These are phyloP conservation scores for Fusarium falciforme DNA, from an alignment of 2,329 filamentous ascomycete genomes.

Conservation along the genomic window DNA sequence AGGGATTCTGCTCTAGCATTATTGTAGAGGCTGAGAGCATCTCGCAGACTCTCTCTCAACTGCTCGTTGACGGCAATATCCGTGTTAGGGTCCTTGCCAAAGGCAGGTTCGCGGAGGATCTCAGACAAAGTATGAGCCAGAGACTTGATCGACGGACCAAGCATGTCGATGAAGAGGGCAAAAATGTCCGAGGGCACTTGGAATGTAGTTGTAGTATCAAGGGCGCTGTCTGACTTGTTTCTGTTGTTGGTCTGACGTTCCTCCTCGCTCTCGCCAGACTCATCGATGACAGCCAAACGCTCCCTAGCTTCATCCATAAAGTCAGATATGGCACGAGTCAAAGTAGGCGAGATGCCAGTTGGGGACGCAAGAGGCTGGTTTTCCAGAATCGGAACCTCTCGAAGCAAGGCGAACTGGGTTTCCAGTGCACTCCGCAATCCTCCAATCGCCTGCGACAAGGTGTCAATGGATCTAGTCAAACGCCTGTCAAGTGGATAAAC, in stretches of 20 bases:
- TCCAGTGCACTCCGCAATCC: conserved; percentile 89
- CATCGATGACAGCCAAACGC: conserved; percentile 71
- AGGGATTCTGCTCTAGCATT: conserved; percentile 80
- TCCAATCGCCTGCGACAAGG: conserved; percentile 87
- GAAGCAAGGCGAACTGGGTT: conserved; percentile 87
- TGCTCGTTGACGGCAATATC: conserved; percentile 81
- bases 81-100: conserved; percentile 74
- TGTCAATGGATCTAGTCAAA: conserved; percentile 86
- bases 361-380: conserved; percentile 29
- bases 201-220: conserved; percentile 53
- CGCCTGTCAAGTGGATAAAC: conserved; percentile 83
- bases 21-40: conserved; percentile 85
- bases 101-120: conserved; percentile 88
- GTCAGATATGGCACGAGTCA: conserved; percentile 45
- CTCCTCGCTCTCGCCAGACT: conserved; percentile 68
- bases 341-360: conserved; percentile 38
- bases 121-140: conserved; percentile 91
- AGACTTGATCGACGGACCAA: conserved; percentile 96
- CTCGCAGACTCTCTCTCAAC: conserved; percentile 81
- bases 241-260: conserved; percentile 50
- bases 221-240: conserved; percentile 46
- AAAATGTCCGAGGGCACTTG: conserved; percentile 86
- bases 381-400: conserved; percentile 61
- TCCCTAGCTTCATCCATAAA: conserved; percentile 57
- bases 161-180: conserved; percentile 84